These are phyloP conservation scores for Aspergillus carbonarius DNA, from an alignment of 2,329 filamentous ascomycete genomes.

Conservation along the genomic window DNA sequence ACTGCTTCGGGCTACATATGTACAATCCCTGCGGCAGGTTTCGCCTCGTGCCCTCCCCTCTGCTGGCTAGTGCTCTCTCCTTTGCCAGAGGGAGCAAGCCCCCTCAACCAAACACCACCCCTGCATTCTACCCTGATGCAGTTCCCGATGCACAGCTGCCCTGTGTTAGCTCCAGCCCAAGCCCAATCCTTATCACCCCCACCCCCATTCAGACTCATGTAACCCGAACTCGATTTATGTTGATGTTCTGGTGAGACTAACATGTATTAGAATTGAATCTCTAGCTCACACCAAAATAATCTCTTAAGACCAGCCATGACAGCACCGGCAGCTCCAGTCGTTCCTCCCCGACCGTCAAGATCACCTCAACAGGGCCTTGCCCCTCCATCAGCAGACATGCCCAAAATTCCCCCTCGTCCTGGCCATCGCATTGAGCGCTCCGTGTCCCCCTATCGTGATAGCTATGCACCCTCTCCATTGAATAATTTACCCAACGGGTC, in stretches of 20 bases:
- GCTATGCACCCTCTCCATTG: constrained; percentile 81
- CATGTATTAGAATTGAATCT: background rate
- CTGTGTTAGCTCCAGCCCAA: constrained; percentile 2
- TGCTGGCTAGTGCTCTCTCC: background rate
- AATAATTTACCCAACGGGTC: constrained; percentile 62
- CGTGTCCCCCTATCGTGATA: constrained; percentile 71
- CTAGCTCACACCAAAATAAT: constrained; percentile 1
- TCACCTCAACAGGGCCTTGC: constrained; percentile 45
- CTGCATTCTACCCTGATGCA: background rate
- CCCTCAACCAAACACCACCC: background rate
- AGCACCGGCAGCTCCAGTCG: constrained; percentile 51
- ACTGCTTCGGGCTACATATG: constrained; percentile 2
- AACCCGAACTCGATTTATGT: background rate
- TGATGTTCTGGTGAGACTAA: background rate
- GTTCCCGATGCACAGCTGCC: constrained; percentile 8
- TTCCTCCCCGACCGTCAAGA: constrained; percentile 64
- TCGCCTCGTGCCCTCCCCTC: background rate
- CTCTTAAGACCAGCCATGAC: constrained; percentile 32
- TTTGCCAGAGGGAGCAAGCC: background rate
- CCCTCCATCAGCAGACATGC: constrained; percentile 52
- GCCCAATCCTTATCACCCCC: background rate
- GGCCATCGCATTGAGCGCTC: constrained; percentile 68
- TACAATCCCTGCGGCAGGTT: background rate
- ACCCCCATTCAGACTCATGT: background rate
- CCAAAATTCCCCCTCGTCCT: constrained; percentile 78